Evolutionary conservation across 169 alveolate genomes (phyloP).

Genomic region (Fabrea salina): DNA sequence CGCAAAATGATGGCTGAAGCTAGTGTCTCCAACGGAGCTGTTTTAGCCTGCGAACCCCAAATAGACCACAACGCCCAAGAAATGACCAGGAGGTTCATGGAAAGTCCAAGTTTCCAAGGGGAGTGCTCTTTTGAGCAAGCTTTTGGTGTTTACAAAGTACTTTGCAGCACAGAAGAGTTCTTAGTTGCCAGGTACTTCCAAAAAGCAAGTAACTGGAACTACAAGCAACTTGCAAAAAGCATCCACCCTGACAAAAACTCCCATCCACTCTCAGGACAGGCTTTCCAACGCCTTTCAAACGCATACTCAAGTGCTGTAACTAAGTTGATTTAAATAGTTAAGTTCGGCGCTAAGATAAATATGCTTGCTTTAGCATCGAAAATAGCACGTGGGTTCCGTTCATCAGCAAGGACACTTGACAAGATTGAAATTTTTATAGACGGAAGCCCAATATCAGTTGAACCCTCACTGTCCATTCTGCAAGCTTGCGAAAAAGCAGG

Average conservation of each 20-base stretch:
- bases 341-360: too few relatives aligned
- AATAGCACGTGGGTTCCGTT: not conserved
- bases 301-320: too few relatives aligned
- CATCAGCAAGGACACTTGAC: constrained; percentile 21
- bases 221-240: constrained; percentile 40
- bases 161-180: not conserved
- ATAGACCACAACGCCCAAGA: constrained; percentile 16
- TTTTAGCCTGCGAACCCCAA: not conserved
- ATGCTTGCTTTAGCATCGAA: too few relatives aligned
- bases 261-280: constrained; percentile 43
- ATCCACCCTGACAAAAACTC: constrained; percentile 57
- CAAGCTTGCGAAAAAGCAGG: constrained; percentile 79
- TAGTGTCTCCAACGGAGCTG: not conserved
- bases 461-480: constrained; percentile 64
- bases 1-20: not conserved
- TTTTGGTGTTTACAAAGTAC: constrained; percentile 23
- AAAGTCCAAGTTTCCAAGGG: not conserved
- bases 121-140: constrained; percentile 28
- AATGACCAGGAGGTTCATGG: not conserved
- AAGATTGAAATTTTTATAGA: constrained; percentile 68
- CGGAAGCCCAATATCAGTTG: constrained; percentile 63
- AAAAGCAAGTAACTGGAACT: not conserved
- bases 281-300: constrained; percentile 38
- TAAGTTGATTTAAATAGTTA: too few relatives aligned
- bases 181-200: not conserved